Conservation (phyloP, 306 rosid species). For the Vigna nakashimae region DNA sequence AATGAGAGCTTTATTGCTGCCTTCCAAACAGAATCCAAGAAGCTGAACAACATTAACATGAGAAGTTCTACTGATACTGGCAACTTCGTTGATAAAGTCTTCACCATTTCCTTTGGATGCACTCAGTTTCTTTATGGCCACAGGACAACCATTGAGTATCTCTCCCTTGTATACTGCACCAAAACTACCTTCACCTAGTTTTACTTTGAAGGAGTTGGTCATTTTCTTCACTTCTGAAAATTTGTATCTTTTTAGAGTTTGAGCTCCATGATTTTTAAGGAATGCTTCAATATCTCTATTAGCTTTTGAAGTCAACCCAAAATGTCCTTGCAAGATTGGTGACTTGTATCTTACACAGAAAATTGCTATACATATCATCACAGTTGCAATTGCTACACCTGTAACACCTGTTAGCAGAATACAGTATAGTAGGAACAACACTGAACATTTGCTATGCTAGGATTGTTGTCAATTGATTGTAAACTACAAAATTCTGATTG, state of each 20-base stretch:
- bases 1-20: constrained; percentile 37
- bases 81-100: constrained; percentile 59
- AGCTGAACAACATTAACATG: constrained; percentile 45
- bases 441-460: not conserved
- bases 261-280: not conserved
- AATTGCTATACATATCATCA: not conserved
- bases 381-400: not conserved
- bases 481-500: too few species aligned
- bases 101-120: constrained; percentile 41
- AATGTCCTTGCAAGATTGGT: not conserved
- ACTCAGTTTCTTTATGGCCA: not conserved
- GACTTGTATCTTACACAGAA: not conserved
- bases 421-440: not conserved
- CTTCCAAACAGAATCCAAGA: constrained; percentile 45
- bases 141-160: not conserved
- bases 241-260: not conserved
- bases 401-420: not conserved
- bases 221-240: not conserved
- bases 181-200: not conserved
- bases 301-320: not conserved
- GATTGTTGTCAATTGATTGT: too few species aligned
- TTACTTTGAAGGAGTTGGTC: not conserved
- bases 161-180: not conserved
- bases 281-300: not conserved
- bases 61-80: constrained; percentile 50